These are phyloP conservation scores for Aegilops bicornis DNA, from an alignment of 176 grass and related monocot genomes.

Conservation along the genomic window DNA sequence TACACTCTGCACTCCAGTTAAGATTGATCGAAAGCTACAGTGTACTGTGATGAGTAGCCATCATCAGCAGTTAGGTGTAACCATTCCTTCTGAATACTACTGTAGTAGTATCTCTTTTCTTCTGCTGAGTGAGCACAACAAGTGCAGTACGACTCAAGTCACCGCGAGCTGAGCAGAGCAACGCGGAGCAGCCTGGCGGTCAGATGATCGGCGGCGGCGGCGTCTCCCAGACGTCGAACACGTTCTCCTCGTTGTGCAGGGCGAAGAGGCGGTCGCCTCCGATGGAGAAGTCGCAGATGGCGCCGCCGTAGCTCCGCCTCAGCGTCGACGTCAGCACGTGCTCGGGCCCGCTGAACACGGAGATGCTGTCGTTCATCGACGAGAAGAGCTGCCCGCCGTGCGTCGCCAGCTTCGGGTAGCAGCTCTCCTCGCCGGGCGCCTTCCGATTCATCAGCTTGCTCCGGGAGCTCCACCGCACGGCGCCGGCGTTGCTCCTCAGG, in stretches of 20 bases:
- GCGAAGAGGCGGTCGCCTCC: constrained; percentile 88
- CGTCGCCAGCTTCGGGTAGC: constrained; percentile 91
- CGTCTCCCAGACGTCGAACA: constrained; percentile 97
- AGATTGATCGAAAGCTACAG: background rate
- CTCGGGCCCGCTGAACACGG: constrained; percentile 90
- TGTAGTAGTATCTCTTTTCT: background rate
- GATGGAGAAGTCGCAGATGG: constrained; percentile 96
- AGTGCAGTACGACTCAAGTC: background rate
- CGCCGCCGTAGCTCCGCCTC: constrained; percentile 69
- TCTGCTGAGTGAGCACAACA: background rate
- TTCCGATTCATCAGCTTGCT: constrained; percentile 91
- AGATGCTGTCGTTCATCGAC: constrained; percentile 95
- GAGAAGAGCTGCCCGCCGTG: constrained; percentile 93
- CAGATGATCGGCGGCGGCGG: constrained; percentile 83
- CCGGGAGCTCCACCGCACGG: constrained; percentile 89
- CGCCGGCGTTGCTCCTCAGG: constrained; percentile 40
- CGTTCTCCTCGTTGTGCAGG: constrained; percentile 96
- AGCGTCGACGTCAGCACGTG: constrained; percentile 84
- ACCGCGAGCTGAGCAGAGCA: background rate
- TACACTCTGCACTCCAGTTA: background rate
- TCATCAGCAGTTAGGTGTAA: constrained; percentile 22
- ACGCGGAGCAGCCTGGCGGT: background rate
- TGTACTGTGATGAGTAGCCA: background rate
- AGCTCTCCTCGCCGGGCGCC: constrained; percentile 78
- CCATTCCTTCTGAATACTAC: background rate